Evolutionary conservation across 352 stramenopile species (phyloP).

Genomic region (Phytophthora macrochlamydospora): DNA sequence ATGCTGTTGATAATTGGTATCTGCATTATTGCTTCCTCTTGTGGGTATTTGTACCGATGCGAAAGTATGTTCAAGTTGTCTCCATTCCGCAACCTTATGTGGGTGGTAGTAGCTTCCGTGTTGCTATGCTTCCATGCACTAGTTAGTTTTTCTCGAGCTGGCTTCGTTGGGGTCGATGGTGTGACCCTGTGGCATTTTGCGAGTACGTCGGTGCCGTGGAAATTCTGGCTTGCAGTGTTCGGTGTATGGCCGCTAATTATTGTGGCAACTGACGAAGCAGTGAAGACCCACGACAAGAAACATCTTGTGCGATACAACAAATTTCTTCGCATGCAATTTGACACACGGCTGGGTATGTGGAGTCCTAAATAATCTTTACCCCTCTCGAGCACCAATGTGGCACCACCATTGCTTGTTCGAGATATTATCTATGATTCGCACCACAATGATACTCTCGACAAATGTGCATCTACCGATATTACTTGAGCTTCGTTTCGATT

Average conservation of each 20-base stretch:
- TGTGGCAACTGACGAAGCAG: slow-evolving; percentile 63
- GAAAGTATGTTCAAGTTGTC: slow-evolving; percentile 74
- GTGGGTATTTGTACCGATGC: slow-evolving; percentile 76
- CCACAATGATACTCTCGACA: too few relatives aligned
- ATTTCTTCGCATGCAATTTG: slow-evolving; percentile 89
- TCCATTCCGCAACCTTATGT: slow-evolving; percentile 76
- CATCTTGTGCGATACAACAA: slow-evolving; percentile 84
- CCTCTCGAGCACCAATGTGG: too few relatives aligned
- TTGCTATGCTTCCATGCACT: slow-evolving; percentile 58
- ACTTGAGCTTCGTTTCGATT: too few relatives aligned
- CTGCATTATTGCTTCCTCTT: slow-evolving; percentile 72
- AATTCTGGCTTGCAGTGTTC: slow-evolving; percentile 56
- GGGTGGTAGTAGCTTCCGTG: slow-evolving; percentile 42
- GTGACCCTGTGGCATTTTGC: slow-evolving; percentile 57
- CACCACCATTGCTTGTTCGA: too few relatives aligned
- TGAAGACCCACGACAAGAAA: slow-evolving; percentile 79
- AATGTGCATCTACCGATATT: too few relatives aligned
- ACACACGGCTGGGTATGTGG: slow-evolving; percentile 89
- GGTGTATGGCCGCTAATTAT: slow-evolving; percentile 69
- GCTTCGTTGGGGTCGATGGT: slow-evolving; percentile 54
- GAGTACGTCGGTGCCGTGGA: slow-evolving; percentile 56
- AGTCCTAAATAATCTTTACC: slow-evolving; percentile 67
- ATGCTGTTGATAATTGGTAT: slow-evolving; percentile 77
- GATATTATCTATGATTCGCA: too few relatives aligned
- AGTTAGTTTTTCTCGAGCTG: slow-evolving; percentile 47